Base-by-base conservation (phyloP, 352 stramenopile species). In the Phytophthora palmivora region DNA sequence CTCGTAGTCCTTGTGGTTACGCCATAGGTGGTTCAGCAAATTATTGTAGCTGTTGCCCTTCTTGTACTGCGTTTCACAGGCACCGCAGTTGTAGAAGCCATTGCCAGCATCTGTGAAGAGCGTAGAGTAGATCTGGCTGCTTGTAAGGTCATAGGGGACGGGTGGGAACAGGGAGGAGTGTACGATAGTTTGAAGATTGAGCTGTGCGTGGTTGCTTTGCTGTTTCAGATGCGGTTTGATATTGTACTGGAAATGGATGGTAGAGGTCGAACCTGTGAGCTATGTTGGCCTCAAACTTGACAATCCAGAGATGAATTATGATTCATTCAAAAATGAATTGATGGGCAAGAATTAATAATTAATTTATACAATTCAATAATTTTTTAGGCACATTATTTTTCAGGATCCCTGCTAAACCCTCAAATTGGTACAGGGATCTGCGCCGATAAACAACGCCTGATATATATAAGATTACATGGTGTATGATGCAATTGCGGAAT, bases 21-120 rank as follows among this genome's bases (percentile, higher is more conserved):
- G 11, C 21, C 16, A 22, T n/a, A 43, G 37, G n/a, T 43, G 37
- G 37, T 43, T 43, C 16, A 43, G 15, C 15, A 43, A 7, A 19
- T 66, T 64, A 18, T 46, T 59, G 45, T 59, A 69, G 37, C 45
- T 43, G 36, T 66, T 60, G 26, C 48, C 55, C 10, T 60, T 55
- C 41, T 56, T 57, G 54, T 58, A 70, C 16, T 36, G 26, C 34
- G 52, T 64, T 26, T 44, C 26, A 54, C 62, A 70, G 33, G 59
- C 42, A 6, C 14, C 45, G 41, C 62, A 65, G 32, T 59, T 50
- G 34, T 53, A 44, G 26, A 38, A 30, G 36, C 47, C 26, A 42
- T 48, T 26, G 24, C 33, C 41, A 22, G 36, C 54, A 26, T 70
- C 47, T 32, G 28, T 16, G 43, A 65, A 65, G 22, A 70, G 54